Evolutionary conservation across 305 asterid genomes (phyloP).

Genomic region (Rubia peregrina): DNA sequence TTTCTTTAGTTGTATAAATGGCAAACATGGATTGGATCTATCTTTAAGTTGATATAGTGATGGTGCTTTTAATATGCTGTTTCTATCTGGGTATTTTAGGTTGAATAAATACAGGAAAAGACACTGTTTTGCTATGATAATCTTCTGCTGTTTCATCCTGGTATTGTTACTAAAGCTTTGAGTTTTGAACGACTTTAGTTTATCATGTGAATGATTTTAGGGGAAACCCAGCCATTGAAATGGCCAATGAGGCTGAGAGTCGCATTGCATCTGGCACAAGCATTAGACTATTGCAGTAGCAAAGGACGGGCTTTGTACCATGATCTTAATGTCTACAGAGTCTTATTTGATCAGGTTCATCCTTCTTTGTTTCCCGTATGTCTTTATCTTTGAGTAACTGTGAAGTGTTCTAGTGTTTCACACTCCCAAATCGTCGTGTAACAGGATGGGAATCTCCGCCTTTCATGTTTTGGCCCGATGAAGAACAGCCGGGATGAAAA

Average conservation of each 20-base stretch:
- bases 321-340: conserved; percentile 40
- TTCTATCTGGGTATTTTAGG: neutral
- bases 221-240: conserved; percentile 42
- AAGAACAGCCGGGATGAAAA: conserved; percentile 49
- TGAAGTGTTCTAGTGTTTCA: conserved; percentile 6
- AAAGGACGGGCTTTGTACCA: conserved; percentile 42
- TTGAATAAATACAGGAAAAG: neutral
- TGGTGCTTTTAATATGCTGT: neutral
- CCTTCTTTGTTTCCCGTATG: neutral
- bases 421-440: conserved; percentile 11
- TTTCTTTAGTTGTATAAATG: neutral
- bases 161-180: neutral
- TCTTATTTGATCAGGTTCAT: conserved; percentile 38
- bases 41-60: neutral
- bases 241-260: conserved; percentile 54
- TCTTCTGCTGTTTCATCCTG: neutral
- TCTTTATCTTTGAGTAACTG: neutral
- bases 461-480: conserved; percentile 49
- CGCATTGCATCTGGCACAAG: conserved; percentile 40
- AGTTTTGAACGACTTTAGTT: neutral
- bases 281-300: conserved; percentile 42
- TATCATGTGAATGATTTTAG: conserved; percentile 17
- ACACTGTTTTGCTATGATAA: neutral
- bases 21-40: conserved; percentile 5
- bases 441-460: conserved; percentile 43